phyloP scores from a whole-genome alignment of 169 alveolate genomes.

The Perkinsus marinus region DNA sequence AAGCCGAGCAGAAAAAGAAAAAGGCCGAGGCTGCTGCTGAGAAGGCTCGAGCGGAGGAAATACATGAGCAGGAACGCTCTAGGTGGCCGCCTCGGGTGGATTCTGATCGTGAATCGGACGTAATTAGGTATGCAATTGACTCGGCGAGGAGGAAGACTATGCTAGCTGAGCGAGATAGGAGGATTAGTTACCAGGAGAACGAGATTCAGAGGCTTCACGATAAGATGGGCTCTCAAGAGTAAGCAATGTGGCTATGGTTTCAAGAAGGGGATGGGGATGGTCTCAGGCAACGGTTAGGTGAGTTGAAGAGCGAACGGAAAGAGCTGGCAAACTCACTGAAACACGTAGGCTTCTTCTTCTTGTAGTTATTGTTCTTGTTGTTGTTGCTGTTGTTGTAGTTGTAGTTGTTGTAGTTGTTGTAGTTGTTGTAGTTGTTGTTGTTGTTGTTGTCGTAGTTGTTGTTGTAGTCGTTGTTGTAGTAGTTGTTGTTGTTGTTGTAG shows the following conservation, averaged over 20 bases:
- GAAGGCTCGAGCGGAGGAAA: background rate
- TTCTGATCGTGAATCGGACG: too few relatives aligned
- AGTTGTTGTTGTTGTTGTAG: too few relatives aligned
- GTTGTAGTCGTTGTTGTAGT: too few relatives aligned
- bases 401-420: too few relatives aligned
- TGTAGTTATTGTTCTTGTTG: too few relatives aligned
- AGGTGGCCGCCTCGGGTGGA: background rate
- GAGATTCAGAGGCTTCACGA: background rate
- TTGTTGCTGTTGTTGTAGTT: too few relatives aligned
- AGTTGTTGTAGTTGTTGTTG: too few relatives aligned
- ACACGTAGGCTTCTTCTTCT: background rate
- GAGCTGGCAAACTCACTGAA: background rate
- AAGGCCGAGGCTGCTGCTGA: background rate
- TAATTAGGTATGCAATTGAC: background rate
- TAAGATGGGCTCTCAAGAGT: background rate
- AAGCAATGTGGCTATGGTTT: background rate
- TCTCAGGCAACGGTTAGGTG: background rate
- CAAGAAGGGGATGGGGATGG: too few relatives aligned
- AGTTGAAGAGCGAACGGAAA: background rate
- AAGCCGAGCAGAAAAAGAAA: background rate
- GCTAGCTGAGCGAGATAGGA: background rate
- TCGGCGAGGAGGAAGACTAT: background rate
- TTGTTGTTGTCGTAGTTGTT: too few relatives aligned
- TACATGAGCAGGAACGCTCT: background rate
- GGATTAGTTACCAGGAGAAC: background rate